phyloP scores from a whole-genome alignment of 2,329 filamentous ascomycete species.

The Tolypocladium amazonense region DNA sequence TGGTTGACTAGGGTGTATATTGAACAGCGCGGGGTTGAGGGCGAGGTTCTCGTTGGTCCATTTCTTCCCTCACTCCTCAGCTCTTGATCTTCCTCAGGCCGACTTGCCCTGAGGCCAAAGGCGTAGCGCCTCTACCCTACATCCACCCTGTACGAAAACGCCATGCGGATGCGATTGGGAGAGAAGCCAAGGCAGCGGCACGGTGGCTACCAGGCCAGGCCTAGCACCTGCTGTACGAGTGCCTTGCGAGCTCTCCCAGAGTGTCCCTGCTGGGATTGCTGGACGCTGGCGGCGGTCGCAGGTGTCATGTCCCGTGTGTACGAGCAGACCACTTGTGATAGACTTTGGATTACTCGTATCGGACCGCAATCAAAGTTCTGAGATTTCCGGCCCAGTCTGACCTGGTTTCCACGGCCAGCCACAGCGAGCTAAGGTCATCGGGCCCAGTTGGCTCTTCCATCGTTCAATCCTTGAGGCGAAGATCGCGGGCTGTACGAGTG shows the following conservation, averaged over 20 bases:
- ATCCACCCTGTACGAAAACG: background rate
- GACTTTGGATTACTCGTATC: background rate
- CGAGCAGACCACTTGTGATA: background rate
- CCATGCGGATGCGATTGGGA: background rate
- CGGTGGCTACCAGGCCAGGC: background rate
- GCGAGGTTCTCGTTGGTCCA: background rate
- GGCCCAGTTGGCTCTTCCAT: background rate
- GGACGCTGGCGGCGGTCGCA: background rate
- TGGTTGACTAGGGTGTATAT: background rate
- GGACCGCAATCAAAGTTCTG: background rate
- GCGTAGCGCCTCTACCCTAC: background rate
- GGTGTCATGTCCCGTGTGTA: background rate
- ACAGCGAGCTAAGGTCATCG: background rate
- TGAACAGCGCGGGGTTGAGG: background rate
- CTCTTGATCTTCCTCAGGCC: background rate
- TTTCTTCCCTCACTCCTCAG: background rate
- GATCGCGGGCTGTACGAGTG: background rate
- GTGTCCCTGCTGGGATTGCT: background rate
- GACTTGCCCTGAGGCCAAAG: background rate
- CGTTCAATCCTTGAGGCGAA: background rate
- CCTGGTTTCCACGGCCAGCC: background rate
- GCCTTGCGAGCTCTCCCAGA: background rate
- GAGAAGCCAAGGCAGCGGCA: background rate
- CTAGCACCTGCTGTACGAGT: background rate
- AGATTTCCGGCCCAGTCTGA: background rate